Percentiles rank a stretch among this genome's conserved stretches.
phyloP scores from a whole-genome alignment of 1,139 yeast genomes.

The Wickerhamomyces sp. region DNA sequence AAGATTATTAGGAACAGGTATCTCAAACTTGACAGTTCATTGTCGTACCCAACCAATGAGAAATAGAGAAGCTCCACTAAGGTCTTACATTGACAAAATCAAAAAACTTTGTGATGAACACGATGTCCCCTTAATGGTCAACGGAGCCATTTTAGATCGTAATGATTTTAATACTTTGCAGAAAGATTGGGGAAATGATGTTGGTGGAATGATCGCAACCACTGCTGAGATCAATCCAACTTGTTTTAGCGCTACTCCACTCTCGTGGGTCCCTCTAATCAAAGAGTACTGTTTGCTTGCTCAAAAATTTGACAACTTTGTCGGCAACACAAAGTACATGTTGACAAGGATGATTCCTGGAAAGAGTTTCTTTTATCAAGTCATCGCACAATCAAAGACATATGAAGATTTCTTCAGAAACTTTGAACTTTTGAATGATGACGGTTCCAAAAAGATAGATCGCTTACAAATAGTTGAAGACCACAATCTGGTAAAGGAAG shows the following conservation, averaged over 20 bases:
- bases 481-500: slow-evolving; percentile 8
- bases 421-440: slow-evolving; percentile 9
- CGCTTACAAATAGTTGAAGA: too few species aligned
- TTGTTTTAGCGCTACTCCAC: slow-evolving; percentile 51
- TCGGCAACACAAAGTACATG: slow-evolving; percentile 77
- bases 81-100: slow-evolving; percentile 59
- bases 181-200: slow-evolving; percentile 44
- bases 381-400: slow-evolving; percentile 52
- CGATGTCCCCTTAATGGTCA: slow-evolving; percentile 69
- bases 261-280: slow-evolving; percentile 51
- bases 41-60: slow-evolving; percentile 90
- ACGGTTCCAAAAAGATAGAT: slow-evolving; percentile 10
- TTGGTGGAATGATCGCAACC: slow-evolving; percentile 93
- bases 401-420: slow-evolving; percentile 41
- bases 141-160: slow-evolving; percentile 66
- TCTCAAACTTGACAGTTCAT: slow-evolving; percentile 79
- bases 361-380: slow-evolving; percentile 55
- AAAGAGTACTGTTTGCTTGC: slow-evolving; percentile 58
- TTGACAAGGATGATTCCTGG: slow-evolving; percentile 79
- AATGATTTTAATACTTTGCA: slow-evolving; percentile 54
- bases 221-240: slow-evolving; percentile 86
- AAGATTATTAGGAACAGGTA: slow-evolving; percentile 73
- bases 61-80: slow-evolving; percentile 75
- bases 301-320: slow-evolving; percentile 50
- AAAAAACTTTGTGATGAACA: slow-evolving; percentile 58